A percentile compares a stretch with the other conserved stretches of the same genome.
Conservation (phyloP, 1,139 yeast species). For the Geotrichum aggregatum region DNA sequence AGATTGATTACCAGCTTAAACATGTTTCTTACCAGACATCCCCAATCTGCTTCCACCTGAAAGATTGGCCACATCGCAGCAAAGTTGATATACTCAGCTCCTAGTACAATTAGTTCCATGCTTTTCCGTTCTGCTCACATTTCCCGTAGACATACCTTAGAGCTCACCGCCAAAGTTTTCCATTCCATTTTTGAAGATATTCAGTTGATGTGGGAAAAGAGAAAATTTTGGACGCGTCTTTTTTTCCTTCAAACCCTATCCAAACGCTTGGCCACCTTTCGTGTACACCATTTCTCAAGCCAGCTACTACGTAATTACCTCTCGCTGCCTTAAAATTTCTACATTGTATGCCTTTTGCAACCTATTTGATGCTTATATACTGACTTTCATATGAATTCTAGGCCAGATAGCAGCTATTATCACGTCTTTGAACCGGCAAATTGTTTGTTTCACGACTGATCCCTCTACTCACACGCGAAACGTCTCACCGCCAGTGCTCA, state of each 20-base stretch:
- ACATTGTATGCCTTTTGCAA: background rate
- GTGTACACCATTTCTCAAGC: no score
- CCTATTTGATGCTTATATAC: no score
- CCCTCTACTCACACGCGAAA: background rate
- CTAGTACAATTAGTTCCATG: constrained; percentile 7
- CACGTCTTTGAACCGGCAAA: background rate
- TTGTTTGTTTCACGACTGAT: background rate
- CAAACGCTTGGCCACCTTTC: no score
- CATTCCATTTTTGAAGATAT: constrained; percentile 17
- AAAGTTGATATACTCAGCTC: constrained; percentile 39
- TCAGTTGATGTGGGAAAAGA: background rate
- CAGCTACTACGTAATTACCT: background rate
- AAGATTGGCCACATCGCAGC: constrained; percentile 75
- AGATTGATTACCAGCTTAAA: background rate
- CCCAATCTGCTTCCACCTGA: constrained; percentile 37
- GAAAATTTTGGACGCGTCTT: constrained; percentile 7
- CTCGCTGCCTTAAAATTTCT: background rate
- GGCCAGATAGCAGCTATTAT: no score
- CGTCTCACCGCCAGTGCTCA: background rate
- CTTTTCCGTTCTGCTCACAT: background rate
- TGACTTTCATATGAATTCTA: no score
- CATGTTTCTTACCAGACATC: constrained; percentile 22
- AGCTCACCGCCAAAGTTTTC: constrained; percentile 15
- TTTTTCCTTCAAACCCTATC: background rate
- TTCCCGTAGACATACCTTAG: constrained; percentile 12